Base-by-base conservation (phyloP, 768 basidiomycete species). In the Macrolepiota fuliginosa region DNA sequence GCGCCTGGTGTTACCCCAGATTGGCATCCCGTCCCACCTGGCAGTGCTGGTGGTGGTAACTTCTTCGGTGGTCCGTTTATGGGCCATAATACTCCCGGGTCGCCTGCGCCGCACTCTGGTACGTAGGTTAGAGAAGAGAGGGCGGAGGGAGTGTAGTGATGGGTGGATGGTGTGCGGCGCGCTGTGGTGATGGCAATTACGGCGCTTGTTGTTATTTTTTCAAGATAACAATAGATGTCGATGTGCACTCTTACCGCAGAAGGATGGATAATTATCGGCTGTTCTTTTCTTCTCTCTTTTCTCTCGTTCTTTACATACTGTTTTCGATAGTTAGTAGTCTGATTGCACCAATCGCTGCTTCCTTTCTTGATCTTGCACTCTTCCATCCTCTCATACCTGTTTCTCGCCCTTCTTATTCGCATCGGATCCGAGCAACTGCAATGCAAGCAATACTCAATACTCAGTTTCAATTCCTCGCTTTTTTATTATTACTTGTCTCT, bases 1-100 rank as follows among this genome's bases (percentile, higher is more conserved):
- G 64, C 68, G 1, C 59, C 67, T 40, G 71, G 72, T 17, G 72
- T 69, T 49, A 65, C 40, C 42, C 63, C 80, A 9, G 79, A 81
- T 17, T 87, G 85, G 85, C 84, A 83, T 62, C 74, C 81, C 11
- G 63, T 66, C 37, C 29, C 79, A 25, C 29, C 29, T 32, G 29
- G 29, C 29, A 32, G 42, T n/a, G n/a, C 42, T 10, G 42, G 42
- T 45, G 42, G 17, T 17, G 19, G 5, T 45, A 17, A 17, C 7
- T 85, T 82, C 66, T 85, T 81, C 67, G 71, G 78, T 19, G 76
- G 73, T 47, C 73, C 79, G 42, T 86, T 83, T 64, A 66, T 81
- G 56, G 75, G 76, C 42, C 81, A 80, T 36, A 72, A 75, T 62
- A 79, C 81, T 52, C 72, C 85, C 45, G 77, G 85, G 17, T 80